Evolutionary conservation across 2,329 filamentous ascomycete genomes (phyloP).

Genomic region (Hymenoscyphus albidus): DNA sequence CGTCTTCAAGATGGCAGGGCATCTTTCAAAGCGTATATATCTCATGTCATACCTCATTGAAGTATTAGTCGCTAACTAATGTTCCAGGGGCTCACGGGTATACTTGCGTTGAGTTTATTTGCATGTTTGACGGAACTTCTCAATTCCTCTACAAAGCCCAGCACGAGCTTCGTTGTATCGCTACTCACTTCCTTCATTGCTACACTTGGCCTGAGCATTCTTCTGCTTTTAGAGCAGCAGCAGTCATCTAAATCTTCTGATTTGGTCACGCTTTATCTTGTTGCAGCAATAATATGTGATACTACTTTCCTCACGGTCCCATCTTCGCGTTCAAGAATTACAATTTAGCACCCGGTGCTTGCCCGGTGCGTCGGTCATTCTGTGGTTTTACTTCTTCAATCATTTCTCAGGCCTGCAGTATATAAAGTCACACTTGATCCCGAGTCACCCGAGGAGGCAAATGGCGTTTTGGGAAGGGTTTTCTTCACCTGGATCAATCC

Average conservation of each 20-base stretch:
- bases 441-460: slow-evolving; percentile 20
- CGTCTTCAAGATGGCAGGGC: neutral
- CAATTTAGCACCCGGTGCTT: neutral
- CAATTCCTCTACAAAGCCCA: neutral
- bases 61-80: neutral
- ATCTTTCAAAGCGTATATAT: neutral
- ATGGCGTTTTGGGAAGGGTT: slow-evolving; percentile 15
- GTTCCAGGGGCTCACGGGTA: neutral
- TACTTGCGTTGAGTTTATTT: neutral
- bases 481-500: slow-evolving; percentile 29
- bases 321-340: neutral
- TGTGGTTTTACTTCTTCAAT: slow-evolving; percentile 19
- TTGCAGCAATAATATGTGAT: slow-evolving; percentile 20
- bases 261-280: slow-evolving; percentile 19
- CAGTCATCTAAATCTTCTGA: slow-evolving; percentile 17
- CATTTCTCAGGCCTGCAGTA: slow-evolving; percentile 7
- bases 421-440: slow-evolving; percentile 5
- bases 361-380: slow-evolving; percentile 12
- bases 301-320: slow-evolving; percentile 12
- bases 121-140: neutral
- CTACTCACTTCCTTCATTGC: slow-evolving; percentile 17
- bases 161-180: slow-evolving; percentile 9
- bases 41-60: neutral
- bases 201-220: slow-evolving; percentile 19
- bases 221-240: slow-evolving; percentile 18